phyloP scores from a whole-genome alignment of 2,329 filamentous ascomycete genomes.

The Phialocephala sp. region DNA sequence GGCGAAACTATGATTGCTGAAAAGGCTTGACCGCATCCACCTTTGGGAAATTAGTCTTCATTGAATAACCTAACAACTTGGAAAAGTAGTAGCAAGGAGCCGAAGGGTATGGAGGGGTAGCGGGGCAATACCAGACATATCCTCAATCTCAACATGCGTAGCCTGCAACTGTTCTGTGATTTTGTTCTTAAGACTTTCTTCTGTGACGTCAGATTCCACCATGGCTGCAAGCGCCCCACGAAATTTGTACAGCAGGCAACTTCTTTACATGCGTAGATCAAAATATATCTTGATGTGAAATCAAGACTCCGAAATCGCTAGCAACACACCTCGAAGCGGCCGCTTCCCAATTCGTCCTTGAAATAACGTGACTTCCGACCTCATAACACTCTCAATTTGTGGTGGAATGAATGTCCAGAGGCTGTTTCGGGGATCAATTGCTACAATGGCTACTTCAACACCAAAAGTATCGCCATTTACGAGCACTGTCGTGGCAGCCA shows the following conservation, averaged over 20 bases:
- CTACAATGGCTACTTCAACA: constrained; percentile 33
- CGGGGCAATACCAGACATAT: constrained; percentile 77
- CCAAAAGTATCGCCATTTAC: constrained; percentile 54
- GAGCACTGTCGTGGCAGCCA: constrained; percentile 73
- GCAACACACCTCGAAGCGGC: constrained; percentile 9
- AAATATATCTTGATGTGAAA: constrained; percentile 28
- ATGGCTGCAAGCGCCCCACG: constrained; percentile 44
- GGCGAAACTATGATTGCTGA: constrained; percentile 70
- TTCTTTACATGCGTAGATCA: constrained; percentile 6
- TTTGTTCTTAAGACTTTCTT: constrained; percentile 70
- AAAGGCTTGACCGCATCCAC: constrained; percentile 74
- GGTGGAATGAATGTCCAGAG: constrained; percentile 33
- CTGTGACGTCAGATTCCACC: constrained; percentile 70
- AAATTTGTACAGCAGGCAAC: neutral
- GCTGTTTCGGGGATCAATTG: constrained; percentile 25
- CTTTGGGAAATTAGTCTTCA: constrained; percentile 46
- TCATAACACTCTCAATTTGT: neutral
- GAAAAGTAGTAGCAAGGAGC: neutral
- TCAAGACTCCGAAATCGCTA: constrained; percentile 22
- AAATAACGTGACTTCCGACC: neutral
- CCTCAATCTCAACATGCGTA: constrained; percentile 83
- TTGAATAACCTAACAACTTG: constrained; percentile 4
- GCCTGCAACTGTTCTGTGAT: constrained; percentile 75
- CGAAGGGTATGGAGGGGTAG: constrained; percentile 27
- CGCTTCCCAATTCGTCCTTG: constrained; percentile 1